Evolutionary conservation across 768 basidiomycete species (phyloP), one percentile per base, ranked within the genome.

Genomic region (Podaxis sp.): DNA sequence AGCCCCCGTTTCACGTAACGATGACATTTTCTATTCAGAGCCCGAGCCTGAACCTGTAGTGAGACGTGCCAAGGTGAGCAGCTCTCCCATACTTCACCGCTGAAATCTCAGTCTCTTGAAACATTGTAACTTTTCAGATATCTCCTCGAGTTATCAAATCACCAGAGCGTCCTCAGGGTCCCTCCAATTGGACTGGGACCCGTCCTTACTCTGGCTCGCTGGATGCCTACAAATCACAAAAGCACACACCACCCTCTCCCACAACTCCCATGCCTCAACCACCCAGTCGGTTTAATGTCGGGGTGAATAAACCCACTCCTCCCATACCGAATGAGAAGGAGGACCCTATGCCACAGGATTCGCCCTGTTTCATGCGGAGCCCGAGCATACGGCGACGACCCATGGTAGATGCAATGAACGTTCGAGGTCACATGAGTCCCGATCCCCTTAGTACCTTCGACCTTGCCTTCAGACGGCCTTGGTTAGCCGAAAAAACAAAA

Each of bases 201-300:
- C 28, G 38, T 15, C 38, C 30, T 46, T n/a, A 54, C 26, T 40
- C 33, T 62, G 64, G 48, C 40, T 54, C 59, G 54, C 33, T 63
- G 58, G 56, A 58, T 60, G 39, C 11, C 7, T 30, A 30, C 28
- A 53, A 36, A 57, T 53, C 26, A 63, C 68, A n/a, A 66, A 72
- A 46, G 73, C 69, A 28, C 65, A 71, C 75, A 4, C 76, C 75
- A 33, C 76, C 79, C 13, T 80, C 79, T 6, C 76, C 79, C 9
- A 67, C 73, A 5, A 75, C 74, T 30, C 75, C 75, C 39, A 74
- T 78, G 71, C 81, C 79, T 19, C 72, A 73, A 61, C 77, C 76
- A 26, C 74, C 76, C 19, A 66, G 63, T 30, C 67, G 54, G 4
- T 60, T 66, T 42, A 70, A 74, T 22, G 36, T n/a, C 38, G 49